phyloP scores from a whole-genome alignment of 2,329 filamentous ascomycete genomes.

The Colletotrichum neosansevieriae region DNA sequence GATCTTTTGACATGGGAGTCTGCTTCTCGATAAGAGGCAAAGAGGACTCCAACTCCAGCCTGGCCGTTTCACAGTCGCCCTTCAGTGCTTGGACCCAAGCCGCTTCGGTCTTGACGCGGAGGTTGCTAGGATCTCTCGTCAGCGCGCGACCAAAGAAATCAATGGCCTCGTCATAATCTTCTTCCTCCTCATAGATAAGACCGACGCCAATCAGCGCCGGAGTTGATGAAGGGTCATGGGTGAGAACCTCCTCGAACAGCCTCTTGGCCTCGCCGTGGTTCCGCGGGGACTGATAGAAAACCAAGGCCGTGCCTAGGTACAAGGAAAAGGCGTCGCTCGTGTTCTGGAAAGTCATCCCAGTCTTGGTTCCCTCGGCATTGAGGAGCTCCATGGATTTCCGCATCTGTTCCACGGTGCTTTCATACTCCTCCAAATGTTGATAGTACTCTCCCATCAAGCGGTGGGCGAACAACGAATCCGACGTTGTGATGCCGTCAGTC shows the following conservation, averaged over 20 bases:
- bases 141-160: conserved; percentile 84
- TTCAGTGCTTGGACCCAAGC: conserved; percentile 92
- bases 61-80: conserved; percentile 78
- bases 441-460: conserved; percentile 88
- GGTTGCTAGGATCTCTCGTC: conserved; percentile 77
- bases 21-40: conserved; percentile 74
- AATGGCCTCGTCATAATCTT: conserved; percentile 86
- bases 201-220: conserved; percentile 89
- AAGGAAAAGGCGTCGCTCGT: conserved; percentile 80
- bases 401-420: conserved; percentile 82
- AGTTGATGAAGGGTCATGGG: conserved; percentile 80
- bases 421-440: conserved; percentile 85
- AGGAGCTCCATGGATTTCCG: conserved; percentile 77
- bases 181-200: conserved; percentile 91
- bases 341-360: conserved; percentile 76
- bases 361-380: conserved; percentile 70
- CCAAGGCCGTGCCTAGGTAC: conserved; percentile 86
- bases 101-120: conserved; percentile 85
- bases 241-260: conserved; percentile 87
- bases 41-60: conserved; percentile 77
- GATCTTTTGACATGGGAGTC: conserved; percentile 69
- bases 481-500: conserved; percentile 76
- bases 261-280: conserved; percentile 88
- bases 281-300: conserved; percentile 89
- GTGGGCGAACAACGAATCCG: conserved; percentile 83